Evolutionary conservation across 352 stramenopile genomes (phyloP).

Genomic region (Phytophthora citricola): DNA sequence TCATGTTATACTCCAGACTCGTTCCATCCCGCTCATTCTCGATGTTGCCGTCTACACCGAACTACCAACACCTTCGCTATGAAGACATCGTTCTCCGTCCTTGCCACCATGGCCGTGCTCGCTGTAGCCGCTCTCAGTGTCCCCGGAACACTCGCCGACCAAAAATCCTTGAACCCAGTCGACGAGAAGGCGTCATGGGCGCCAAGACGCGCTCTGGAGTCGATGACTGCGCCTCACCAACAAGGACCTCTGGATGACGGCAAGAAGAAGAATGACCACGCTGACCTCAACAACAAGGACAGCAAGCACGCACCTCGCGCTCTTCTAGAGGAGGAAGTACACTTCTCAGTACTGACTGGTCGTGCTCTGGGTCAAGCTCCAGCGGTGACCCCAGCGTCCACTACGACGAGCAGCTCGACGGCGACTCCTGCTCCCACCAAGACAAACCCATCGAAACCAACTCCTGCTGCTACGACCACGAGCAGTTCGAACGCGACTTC

Average conservation of each 20-base stretch:
- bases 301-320: not conserved
- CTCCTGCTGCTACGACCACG: slow-evolving; percentile 10
- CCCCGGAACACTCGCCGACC: slow-evolving; percentile 5
- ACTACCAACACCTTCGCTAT: slow-evolving; percentile 12
- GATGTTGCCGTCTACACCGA: not conserved
- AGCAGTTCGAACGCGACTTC: slow-evolving; percentile 1
- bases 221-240: slow-evolving; percentile 12
- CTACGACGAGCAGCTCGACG: slow-evolving; percentile 3
- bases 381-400: slow-evolving; percentile 12
- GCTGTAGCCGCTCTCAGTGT: slow-evolving; percentile 9
- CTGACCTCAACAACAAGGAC: slow-evolving; percentile 1
- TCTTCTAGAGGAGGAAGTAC: too few relatives aligned
- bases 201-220: slow-evolving; percentile 13
- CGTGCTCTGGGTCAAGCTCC: slow-evolving; percentile 13
- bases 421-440: slow-evolving; percentile 18
- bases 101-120: slow-evolving; percentile 12
- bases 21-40: not conserved
- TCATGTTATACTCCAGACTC: not conserved
- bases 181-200: slow-evolving; percentile 10
- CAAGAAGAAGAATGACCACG: slow-evolving; percentile 5
- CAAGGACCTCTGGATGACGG: slow-evolving; percentile 1
- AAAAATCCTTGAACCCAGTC: not conserved
- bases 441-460: slow-evolving; percentile 5
- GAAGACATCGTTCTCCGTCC: slow-evolving; percentile 15
- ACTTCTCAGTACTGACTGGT: too few relatives aligned